These are phyloP conservation scores for Fusarium transvaalense DNA, from an alignment of 2,329 filamentous ascomycete genomes.

Conservation along the genomic window DNA sequence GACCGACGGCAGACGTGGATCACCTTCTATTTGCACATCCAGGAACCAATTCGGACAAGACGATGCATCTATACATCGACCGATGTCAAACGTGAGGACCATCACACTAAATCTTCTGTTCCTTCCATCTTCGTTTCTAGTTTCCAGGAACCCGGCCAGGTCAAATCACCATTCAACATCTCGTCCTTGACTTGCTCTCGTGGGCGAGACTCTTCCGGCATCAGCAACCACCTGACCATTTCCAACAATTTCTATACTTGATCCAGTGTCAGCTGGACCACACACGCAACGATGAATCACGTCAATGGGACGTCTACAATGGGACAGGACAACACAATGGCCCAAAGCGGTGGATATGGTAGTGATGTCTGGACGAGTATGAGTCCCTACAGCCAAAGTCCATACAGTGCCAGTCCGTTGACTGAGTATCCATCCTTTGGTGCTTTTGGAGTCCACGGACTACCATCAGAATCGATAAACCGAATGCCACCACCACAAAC, in stretches of 20 bases:
- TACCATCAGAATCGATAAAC: constrained; percentile 64
- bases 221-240: neutral
- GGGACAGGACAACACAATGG: constrained; percentile 51
- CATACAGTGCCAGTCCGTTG: constrained; percentile 64
- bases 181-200: constrained; percentile 8
- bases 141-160: constrained; percentile 23
- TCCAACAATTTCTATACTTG: constrained; percentile 4
- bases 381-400: constrained; percentile 73
- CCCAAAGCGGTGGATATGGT: constrained; percentile 51
- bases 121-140: constrained; percentile 25
- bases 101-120: constrained; percentile 38
- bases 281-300: constrained; percentile 51
- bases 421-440: constrained; percentile 73
- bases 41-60: constrained; percentile 38
- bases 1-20: constrained; percentile 32
- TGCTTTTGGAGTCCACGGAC: constrained; percentile 66
- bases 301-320: constrained; percentile 51
- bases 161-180: constrained; percentile 20
- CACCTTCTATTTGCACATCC: constrained; percentile 33
- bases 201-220: constrained; percentile 8
- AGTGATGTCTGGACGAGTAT: constrained; percentile 69
- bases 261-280: constrained; percentile 41
- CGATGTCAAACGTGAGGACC: constrained; percentile 43
- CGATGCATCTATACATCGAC: constrained; percentile 44
- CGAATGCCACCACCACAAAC: constrained; percentile 64